Evolutionary conservation across 352 stramenopile genomes (phyloP), one percentile per base, ranked within the genome.

Genomic region (Phytopythium montanum): DNA sequence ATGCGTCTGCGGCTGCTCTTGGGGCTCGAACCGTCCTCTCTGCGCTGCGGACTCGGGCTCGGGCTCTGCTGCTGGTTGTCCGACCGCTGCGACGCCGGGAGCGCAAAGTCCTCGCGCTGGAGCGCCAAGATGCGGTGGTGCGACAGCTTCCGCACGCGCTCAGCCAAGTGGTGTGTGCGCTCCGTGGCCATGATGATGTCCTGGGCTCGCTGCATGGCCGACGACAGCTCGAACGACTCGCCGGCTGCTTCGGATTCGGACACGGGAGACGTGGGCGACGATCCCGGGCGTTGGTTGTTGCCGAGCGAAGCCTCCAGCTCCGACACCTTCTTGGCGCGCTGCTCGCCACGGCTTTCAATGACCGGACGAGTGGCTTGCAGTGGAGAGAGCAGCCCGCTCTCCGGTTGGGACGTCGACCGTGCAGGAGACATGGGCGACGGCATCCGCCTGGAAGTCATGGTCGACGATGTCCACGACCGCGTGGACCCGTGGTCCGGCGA

Each of bases 101-200:
- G 2, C 63, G 64, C 72, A 28, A 81, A 55, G 44, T 92, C 61
- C 41, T 90, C 83, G n/a, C 75, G 76, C 56, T 89, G 83, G 26
- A 92, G 58, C 2, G 79, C 81, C 29, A 82, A 52, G 26, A 91
- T 69, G 49, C 83, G 83, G 54, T 81, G 72, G 60, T 88, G 77
- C 41, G 80, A 88, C 3, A 88, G 65, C 60, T 82, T 85, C 51
- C 83, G 80, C 21, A 81, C 75, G 60, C 92, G 78, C 63, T 93
- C 75, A 3, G 82, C 85, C 44, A 95, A 65, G 23, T 73, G 72
- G 54, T 92, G 83, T 5, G 83, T 80, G 59, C 79, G 80, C 48
- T 85, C 74, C 8, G 85, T 72, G 18, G 71, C 69, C 36, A 79
- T 64, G 57, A 94, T 89, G 50, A 94, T 86, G 38, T 76, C 73